These are phyloP conservation scores for Monascus purpureus DNA, from an alignment of 495 filamentous ascomycete species.

Conservation along the genomic window DNA sequence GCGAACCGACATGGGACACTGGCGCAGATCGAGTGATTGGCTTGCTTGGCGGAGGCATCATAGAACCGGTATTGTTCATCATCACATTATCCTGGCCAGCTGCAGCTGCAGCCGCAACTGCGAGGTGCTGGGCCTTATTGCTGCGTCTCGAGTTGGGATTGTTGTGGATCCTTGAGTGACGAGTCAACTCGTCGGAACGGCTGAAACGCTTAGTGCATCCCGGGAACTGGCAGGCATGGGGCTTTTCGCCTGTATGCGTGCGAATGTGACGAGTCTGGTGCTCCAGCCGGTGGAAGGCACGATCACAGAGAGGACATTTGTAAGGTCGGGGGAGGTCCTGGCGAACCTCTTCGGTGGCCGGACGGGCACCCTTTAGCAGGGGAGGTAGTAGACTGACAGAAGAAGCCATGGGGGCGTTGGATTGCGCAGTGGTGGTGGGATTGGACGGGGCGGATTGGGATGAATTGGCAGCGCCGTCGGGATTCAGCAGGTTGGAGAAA, in stretches of 20 bases:
- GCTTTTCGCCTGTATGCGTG: slow-evolving; percentile 97
- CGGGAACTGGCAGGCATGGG: slow-evolving; percentile 84
- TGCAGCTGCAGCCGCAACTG: slow-evolving; percentile 40
- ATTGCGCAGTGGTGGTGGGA: slow-evolving; percentile 18
- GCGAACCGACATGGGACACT: slow-evolving; percentile 74
- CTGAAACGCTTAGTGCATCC: slow-evolving; percentile 97
- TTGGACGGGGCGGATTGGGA: slow-evolving; percentile 2
- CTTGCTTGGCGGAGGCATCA: slow-evolving; percentile 64
- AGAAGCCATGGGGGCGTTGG: slow-evolving; percentile 49
- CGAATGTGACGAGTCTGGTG: slow-evolving; percentile 97
- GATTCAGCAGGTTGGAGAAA: slow-evolving; percentile 69
- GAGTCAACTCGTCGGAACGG: slow-evolving; percentile 88
- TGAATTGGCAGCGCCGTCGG: slow-evolving; percentile 23
- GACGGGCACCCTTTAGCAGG: slow-evolving; percentile 50
- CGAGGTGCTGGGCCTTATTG: slow-evolving; percentile 66
- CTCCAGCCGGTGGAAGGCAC: slow-evolving; percentile 96
- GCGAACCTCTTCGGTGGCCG: slow-evolving; percentile 40
- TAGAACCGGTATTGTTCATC: slow-evolving; percentile 34
- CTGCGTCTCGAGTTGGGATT: slow-evolving; percentile 93
- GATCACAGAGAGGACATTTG: slow-evolving; percentile 96
- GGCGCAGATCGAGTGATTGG: slow-evolving; percentile 77
- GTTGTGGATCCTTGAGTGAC: slow-evolving; percentile 96
- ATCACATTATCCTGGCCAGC: slow-evolving; percentile 36
- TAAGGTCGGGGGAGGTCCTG: slow-evolving; percentile 90
- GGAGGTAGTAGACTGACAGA: slow-evolving; percentile 54